Base-by-base conservation (phyloP, 495 filamentous ascomycete species). In the Tuber aestivum region DNA sequence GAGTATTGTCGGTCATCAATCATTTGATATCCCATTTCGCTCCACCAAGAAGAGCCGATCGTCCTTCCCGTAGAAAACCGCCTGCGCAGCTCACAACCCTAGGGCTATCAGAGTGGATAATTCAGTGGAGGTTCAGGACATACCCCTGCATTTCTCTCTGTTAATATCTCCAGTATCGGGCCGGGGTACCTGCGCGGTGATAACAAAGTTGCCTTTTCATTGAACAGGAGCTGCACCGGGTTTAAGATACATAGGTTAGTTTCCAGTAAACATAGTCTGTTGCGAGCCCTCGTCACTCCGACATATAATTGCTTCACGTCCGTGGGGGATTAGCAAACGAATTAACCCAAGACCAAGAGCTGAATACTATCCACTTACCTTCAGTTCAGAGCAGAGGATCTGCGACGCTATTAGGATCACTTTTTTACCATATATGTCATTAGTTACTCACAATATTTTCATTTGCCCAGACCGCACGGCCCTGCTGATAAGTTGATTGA, bases 21-120 rank as follows among this genome's bases (percentile, higher is more conserved):
- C 18, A 73, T 76, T 21, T 80, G 77, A 35, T 79, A 70, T 41
- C 73, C 77, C 6, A 72, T 75, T 38, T 79, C 78, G 6, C 75
- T 73, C 77, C 77, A 80, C 41, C 77, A 48, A 21, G 50, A 44
- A 14, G 48, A 41, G 35, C 75, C 78, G 1, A 76, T 74, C 27
- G 50, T 68, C 37, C 72, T 74, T 27, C 50, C 41, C 44, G 72
- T 65, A 32, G 38, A n/a, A 12, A 77, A 75, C 1, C 45, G 40
- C 9, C 42, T 48, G n/a, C 41, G 50, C 41, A 68, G 9, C 50
- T 48, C 32, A 50, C 50, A 50, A 79, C 27, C n/a, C 74, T 76
- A 8, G 50, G 16, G 68, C 71, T 12, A 23, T 70, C 10, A 78
- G 44, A 6, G 14, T 0, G 35, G 72, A 72, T 40, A 79, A 14